Percentiles rank a stretch among this genome's conserved stretches.
Conservation (phyloP, 805 yeast genomes). For the Saturnispora mendoncae region DNA sequence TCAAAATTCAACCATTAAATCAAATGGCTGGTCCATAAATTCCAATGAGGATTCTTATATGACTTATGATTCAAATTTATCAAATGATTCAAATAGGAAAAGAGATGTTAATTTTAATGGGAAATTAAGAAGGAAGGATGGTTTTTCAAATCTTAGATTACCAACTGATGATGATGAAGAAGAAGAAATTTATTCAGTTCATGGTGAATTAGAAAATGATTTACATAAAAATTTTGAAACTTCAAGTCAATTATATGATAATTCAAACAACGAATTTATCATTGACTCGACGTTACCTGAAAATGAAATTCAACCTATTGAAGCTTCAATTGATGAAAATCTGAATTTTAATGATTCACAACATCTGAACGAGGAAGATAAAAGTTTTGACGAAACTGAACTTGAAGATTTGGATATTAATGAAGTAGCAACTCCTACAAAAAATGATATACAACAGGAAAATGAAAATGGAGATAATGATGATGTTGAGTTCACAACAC, state of each 20-base stretch:
- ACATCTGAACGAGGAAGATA: too few relatives aligned
- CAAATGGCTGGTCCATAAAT: conserved; percentile 9
- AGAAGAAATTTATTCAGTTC: background rate
- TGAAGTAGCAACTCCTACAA: too few relatives aligned
- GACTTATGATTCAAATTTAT: conserved; percentile 52
- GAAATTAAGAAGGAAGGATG: conserved; percentile 40
- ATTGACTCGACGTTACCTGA: too few relatives aligned
- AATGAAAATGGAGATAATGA: too few relatives aligned
- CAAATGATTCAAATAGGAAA: conserved; percentile 19
- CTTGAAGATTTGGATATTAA: too few relatives aligned
- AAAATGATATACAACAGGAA: too few relatives aligned
- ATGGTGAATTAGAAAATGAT: background rate
- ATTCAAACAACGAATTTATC: too few relatives aligned
- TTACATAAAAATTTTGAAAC: background rate
- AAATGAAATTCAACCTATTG: too few relatives aligned
- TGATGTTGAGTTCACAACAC: too few relatives aligned
- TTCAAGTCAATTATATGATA: background rate
- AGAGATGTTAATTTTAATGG: conserved; percentile 17
- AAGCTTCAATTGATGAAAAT: too few relatives aligned
- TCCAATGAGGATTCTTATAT: conserved; percentile 34
- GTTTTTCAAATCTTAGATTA: conserved; percentile 39
- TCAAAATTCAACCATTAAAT: background rate
- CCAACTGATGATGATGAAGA: background rate
- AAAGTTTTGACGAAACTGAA: too few relatives aligned
- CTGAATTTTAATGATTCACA: too few relatives aligned